Conservation (phyloP, 2,329 filamentous ascomycete genomes). For the Amesomyces nigricolor region DNA sequence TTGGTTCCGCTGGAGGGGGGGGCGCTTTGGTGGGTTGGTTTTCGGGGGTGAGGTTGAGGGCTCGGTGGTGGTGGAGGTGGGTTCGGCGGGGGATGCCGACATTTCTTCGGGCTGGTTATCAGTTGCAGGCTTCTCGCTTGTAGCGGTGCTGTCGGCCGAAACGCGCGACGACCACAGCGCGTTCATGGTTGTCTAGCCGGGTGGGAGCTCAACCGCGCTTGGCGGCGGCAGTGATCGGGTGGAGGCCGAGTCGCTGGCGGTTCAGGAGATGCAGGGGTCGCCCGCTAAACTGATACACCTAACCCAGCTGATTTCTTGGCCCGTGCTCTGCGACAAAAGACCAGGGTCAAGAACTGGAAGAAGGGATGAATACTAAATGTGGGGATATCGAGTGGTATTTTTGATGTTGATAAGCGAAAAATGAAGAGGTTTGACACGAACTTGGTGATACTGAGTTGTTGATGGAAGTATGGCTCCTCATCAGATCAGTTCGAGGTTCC, state of each 20-base stretch:
- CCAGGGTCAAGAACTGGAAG: no score
- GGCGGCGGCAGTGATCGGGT: slow-evolving; percentile 5
- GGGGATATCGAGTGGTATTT: no score
- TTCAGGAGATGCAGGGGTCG: not conserved
- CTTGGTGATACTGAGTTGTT: no score
- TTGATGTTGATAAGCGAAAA: no score
- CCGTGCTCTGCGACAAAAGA: not conserved
- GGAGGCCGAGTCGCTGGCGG: not conserved
- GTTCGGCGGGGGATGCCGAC: not conserved
- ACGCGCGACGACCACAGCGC: slow-evolving; percentile 28
- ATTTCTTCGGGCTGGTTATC: not conserved
- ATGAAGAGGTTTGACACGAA: no score
- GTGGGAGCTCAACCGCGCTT: slow-evolving; percentile 6
- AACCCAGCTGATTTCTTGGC: slow-evolving; percentile 2
- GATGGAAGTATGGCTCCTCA: no score
- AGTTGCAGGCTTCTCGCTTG: slow-evolving; percentile 5
- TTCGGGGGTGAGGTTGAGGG: not conserved
- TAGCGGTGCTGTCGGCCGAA: slow-evolving; percentile 12
- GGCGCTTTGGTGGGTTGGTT: slow-evolving; percentile 16
- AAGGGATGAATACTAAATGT: no score
- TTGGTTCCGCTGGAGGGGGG: slow-evolving; percentile 24
- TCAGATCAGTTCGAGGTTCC: no score
- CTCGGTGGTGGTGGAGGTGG: not conserved
- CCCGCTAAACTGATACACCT: not conserved
- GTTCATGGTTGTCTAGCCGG: slow-evolving; percentile 36